Base-by-base conservation (phyloP, 768 basidiomycete genomes). In the Mycena rosella region DNA sequence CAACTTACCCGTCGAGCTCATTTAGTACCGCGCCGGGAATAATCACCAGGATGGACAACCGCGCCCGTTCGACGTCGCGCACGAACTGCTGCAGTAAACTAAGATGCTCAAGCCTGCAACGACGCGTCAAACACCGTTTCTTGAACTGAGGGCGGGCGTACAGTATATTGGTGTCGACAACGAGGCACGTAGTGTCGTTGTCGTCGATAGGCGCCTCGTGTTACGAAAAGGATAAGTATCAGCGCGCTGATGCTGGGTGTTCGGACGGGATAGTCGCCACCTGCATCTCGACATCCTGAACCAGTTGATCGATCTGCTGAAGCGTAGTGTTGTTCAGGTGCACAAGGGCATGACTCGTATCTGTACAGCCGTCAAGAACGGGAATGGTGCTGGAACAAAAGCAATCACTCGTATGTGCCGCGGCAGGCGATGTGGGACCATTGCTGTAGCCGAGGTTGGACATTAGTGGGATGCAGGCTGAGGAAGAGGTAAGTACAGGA, bases 161-260 rank as follows among this genome's bases (percentile, higher is more conserved):
- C 29, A 96, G 81, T 67, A 95, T 86, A 71, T 95, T 96, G 30
- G 94, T 95, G 74, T 96, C 94, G 34, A 94, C 75, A 18, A 95
- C 86, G 56, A 95, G 73, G 70, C 85, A 86, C 20, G 80, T 78
- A 38, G 80, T 74, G 63, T 71, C 78, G 63, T 71, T 78, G 70
- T 85, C 85, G 8, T 79, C 78, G 40, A 82, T 67, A 38, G 79
- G 38, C 38, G 38, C 80, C 85, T 89, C 68, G 38, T 55, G 32
- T 88, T 63, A 40, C 54, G 29, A 34, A 58, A 36, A 66, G 34
- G 53, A 26, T 38, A 36, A 36, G 34, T 40, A 63, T 52, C 40
- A 68, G 61, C 54, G 2, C 36, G 60, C 55, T 48, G 53, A 63
- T 45, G n/a, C 40, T 42, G 60, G 53, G 51, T 47, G 29, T 32